Evolutionary conservation across 306 rosid species (phyloP).

Genomic region (Dryas alaskensis): DNA sequence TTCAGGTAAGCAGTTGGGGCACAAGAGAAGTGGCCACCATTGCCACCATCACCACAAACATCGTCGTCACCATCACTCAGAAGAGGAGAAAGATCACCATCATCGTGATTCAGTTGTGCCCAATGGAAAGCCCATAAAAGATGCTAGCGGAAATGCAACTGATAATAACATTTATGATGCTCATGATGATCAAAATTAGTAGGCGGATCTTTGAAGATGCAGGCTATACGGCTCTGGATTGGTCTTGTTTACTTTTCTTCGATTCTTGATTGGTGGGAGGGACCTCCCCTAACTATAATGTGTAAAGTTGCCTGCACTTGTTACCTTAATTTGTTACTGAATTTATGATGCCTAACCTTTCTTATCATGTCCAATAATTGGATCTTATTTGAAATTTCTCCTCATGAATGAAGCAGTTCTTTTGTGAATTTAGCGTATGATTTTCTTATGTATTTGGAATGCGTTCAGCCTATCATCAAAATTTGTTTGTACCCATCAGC

Average conservation of each 20-base stretch:
- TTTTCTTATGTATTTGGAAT: too few relatives aligned
- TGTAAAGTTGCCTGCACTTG: neutral
- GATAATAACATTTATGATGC: constrained; percentile 20
- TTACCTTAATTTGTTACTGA: neutral
- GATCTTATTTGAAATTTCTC: too few relatives aligned
- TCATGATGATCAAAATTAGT: constrained; percentile 2
- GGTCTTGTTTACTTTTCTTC: neutral
- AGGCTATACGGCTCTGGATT: neutral
- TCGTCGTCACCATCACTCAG: constrained; percentile 21
- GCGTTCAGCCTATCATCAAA: too few relatives aligned
- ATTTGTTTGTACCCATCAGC: too few relatives aligned
- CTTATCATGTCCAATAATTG: too few relatives aligned
- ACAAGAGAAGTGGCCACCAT: constrained; percentile 36
- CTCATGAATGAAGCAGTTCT: too few relatives aligned
- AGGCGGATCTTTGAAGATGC: neutral
- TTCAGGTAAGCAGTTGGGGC: constrained; percentile 30
- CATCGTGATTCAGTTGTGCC: constrained; percentile 20
- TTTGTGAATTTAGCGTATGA: too few relatives aligned
- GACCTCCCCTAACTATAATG: neutral
- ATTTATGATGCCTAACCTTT: neutral
- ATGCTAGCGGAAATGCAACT: constrained; percentile 8
- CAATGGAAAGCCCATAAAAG: constrained; percentile 30
- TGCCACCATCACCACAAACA: constrained; percentile 39
- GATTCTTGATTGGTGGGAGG: neutral
- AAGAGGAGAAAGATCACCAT: constrained; percentile 37